Conservation (phyloP, 352 stramenopile species). For the Phytophthora quininea region DNA sequence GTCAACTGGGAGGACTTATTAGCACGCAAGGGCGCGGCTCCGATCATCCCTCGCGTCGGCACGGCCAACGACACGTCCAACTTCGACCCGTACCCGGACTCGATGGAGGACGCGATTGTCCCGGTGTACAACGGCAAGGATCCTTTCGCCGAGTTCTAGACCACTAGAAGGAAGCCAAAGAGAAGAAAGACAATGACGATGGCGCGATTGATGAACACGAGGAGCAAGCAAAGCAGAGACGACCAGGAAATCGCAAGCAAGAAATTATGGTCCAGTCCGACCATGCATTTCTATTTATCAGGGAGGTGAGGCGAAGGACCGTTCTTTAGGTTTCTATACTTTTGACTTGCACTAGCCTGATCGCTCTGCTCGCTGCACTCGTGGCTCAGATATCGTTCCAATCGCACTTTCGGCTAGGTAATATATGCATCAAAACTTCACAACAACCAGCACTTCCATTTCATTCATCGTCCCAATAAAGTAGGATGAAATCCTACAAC, state of each 20-base stretch:
- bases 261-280: conserved; percentile 34
- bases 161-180: conserved; percentile 11
- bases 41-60: conserved; percentile 93
- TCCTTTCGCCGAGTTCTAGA: conserved; percentile 94
- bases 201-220: conserved; percentile 12
- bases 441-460: conserved; percentile 5
- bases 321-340: conserved; percentile 37
- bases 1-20: conserved; percentile 93
- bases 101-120: conserved; percentile 88
- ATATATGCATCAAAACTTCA: conserved; percentile 31
- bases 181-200: conserved; percentile 14
- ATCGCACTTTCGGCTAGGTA: conserved; percentile 33
- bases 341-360: conserved; percentile 25
- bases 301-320: conserved; percentile 18
- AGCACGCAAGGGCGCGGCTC: conserved; percentile 87
- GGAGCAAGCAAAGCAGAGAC: not conserved
- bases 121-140: conserved; percentile 94
- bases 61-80: conserved; percentile 95
- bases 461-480: conserved; percentile 20
- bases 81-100: conserved; percentile 97
- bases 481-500: conserved; percentile 31
- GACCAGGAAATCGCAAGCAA: conserved; percentile 20
- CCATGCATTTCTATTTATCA: conserved; percentile 48
- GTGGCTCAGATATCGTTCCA: no score
- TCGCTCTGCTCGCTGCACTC: no score